Evolutionary conservation across 345 rosid species (phyloP).

Genomic region (Ceriops tagal): DNA sequence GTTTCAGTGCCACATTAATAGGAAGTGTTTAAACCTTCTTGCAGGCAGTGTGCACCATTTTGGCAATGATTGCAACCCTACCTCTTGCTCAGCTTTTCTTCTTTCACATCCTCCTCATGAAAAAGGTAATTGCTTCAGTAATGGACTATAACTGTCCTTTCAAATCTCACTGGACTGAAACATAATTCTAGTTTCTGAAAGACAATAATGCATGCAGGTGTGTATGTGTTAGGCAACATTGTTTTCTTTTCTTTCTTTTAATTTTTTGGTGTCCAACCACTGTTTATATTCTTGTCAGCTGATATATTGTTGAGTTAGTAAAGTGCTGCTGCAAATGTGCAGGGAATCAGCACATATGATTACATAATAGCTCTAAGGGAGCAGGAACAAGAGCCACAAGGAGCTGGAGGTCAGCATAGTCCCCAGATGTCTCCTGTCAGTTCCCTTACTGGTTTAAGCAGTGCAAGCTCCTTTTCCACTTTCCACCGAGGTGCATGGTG

Average conservation of each 20-base stretch:
- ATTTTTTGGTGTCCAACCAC: not conserved
- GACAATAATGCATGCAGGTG: not conserved
- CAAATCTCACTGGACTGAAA: not conserved
- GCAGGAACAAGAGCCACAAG: conserved; percentile 93
- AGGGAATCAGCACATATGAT: conserved; percentile 98
- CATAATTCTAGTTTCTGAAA: not conserved
- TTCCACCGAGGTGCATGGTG: conserved; percentile 99
- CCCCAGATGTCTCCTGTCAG: conserved; percentile 94
- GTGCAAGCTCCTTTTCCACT: conserved; percentile 93
- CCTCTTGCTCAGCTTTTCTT: conserved; percentile 96
- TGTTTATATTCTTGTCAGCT: not conserved
- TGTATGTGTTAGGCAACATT: not conserved
- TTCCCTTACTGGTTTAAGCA: conserved; percentile 91
- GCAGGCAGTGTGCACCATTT: conserved; percentile 77
- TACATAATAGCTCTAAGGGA: conserved; percentile 93
- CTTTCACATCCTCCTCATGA: conserved; percentile 87
- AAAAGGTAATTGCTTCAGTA: conserved; percentile 51
- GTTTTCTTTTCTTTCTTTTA: not conserved
- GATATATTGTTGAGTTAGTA: not conserved
- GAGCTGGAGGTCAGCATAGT: conserved; percentile 82
- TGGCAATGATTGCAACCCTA: conserved; percentile 91
- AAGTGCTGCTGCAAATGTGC: conserved; percentile 6
- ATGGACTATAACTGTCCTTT: not conserved
- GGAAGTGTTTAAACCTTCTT: conserved; percentile 10
- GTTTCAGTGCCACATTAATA: conserved; percentile 1